phyloP scores from a whole-genome alignment of 1,284 basidiomycete species.

The Ganoderma sinense region DNA sequence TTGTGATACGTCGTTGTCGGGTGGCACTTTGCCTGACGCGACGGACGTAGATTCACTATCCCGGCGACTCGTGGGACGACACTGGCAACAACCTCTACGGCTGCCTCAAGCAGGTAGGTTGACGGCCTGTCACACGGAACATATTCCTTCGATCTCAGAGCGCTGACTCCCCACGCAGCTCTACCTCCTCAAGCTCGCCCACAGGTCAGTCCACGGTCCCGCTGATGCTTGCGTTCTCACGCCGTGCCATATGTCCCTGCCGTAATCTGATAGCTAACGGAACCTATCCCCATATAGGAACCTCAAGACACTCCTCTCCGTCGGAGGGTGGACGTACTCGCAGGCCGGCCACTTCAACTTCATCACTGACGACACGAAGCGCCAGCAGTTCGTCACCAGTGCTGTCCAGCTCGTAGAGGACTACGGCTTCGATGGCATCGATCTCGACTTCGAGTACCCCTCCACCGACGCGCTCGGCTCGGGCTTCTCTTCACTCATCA shows the following conservation, averaged over 20 bases:
- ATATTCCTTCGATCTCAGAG: background rate
- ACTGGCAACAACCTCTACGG: slow-evolving; percentile 84
- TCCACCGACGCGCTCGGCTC: slow-evolving; percentile 57
- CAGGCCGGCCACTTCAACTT: slow-evolving; percentile 73
- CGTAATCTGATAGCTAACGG: background rate
- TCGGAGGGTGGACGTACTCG: slow-evolving; percentile 82
- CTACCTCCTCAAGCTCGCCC: slow-evolving; percentile 74
- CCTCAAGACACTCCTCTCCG: slow-evolving; percentile 79
- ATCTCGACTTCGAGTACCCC: slow-evolving; percentile 78
- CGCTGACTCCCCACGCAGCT: slow-evolving; percentile 39
- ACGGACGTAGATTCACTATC: slow-evolving; percentile 66
- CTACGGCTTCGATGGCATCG: slow-evolving; percentile 89
- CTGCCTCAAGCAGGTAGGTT: slow-evolving; percentile 81
- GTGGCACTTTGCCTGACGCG: background rate
- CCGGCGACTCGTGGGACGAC: slow-evolving; percentile 68
- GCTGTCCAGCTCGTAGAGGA: slow-evolving; percentile 83
- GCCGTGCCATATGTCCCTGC: slow-evolving; percentile 26
- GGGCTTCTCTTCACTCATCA: slow-evolving; percentile 66
- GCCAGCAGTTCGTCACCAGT: slow-evolving; percentile 74
- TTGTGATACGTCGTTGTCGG: background rate
- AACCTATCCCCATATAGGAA: slow-evolving; percentile 50
- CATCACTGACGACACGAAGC: slow-evolving; percentile 58
- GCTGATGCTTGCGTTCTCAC: background rate
- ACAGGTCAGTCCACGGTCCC: slow-evolving; percentile 48
- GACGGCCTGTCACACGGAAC: background rate